These are phyloP conservation scores for Arthrobotrys iridis DNA, from an alignment of 2,329 filamentous ascomycete species.

Conservation along the genomic window DNA sequence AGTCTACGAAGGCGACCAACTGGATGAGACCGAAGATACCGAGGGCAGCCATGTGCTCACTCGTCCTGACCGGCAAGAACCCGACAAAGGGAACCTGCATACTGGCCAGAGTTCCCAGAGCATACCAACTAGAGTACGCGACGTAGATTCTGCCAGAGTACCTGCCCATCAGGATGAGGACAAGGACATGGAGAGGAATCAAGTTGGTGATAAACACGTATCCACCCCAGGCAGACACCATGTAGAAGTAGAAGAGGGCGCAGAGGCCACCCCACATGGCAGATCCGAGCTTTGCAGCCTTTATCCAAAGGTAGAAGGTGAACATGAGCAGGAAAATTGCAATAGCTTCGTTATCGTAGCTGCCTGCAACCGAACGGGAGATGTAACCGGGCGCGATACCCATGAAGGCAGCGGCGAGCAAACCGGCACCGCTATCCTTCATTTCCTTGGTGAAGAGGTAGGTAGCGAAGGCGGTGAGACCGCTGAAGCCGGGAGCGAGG, in stretches of 20 bases:
- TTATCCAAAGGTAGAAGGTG: slow-evolving; percentile 99
- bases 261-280: slow-evolving; percentile 96
- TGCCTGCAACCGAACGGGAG: slow-evolving; percentile 94
- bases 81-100: slow-evolving; percentile 99
- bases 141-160: slow-evolving; percentile 95
- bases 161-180: slow-evolving; percentile 93
- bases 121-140: slow-evolving; percentile 98
- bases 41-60: slow-evolving; percentile 97
- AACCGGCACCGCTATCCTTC: slow-evolving; percentile 92
- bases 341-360: slow-evolving; percentile 99
- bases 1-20: slow-evolving; percentile 90
- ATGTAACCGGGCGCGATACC: slow-evolving; percentile 98
- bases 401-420: slow-evolving; percentile 95
- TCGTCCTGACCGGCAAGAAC: slow-evolving; percentile 94
- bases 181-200: slow-evolving; percentile 91
- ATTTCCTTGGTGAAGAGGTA: slow-evolving; percentile 98
- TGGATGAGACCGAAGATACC: slow-evolving; percentile 96
- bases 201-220: slow-evolving; percentile 99
- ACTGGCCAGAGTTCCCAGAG: slow-evolving; percentile 91
- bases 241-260: slow-evolving; percentile 98
- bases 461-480: slow-evolving; percentile 88
- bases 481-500: slow-evolving; percentile 92
- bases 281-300: slow-evolving; percentile 94
- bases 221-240: slow-evolving; percentile 99
- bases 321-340: slow-evolving; percentile 98